Base-by-base conservation (phyloP, 2,329 filamentous ascomycete species). In the Whalleya microplaca region DNA sequence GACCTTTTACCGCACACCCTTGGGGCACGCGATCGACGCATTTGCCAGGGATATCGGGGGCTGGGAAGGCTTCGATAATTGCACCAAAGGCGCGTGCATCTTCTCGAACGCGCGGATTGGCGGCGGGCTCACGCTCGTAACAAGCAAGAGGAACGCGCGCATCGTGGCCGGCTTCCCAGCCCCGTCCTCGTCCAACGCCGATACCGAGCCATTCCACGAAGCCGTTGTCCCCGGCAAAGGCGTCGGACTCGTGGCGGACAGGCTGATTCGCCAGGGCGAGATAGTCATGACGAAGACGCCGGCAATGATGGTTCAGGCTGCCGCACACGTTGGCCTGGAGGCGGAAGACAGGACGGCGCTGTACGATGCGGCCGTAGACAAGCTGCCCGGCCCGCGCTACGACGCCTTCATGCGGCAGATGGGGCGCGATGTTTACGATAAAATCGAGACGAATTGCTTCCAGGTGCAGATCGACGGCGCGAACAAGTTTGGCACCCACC, bases 391-490 rank as follows among this genome's bases (percentile, higher is more conserved):
- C 19, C 12, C 44, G 0, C 61, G 64, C 1, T 59, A 58, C 20
- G 58, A 59, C 1, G 56, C 53, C 7, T 74, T 75, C 53, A 50
- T 71, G 56, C 47, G 57, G 2, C 73, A 74, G 63, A 63, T 71
- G 49, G 73, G 74, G n/a, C 55, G 56, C 23, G 64, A 66, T 21
- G 40, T 71, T 18, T 61, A 64, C 23, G 57, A 61, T 27, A 74
- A 73, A 53, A 59, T 76, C 23, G 67, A 74, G 44, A 70, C 62
- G 21, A 76, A 76, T 45, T 63, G 69, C 19, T 76, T 76, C 47
- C 70, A 69, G 41, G 37, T 75, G 46, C 69, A 71, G 44, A 48
- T 75, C 18, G 65, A 66, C 47, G 68, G 64, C 2, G 41, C 61
- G 0, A 48, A 66, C 7, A 55, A 64, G 12, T 56, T 65, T 1